Conservation (phyloP, 1,284 basidiomycete genomes). For the Singerocomus inundabilis region DNA sequence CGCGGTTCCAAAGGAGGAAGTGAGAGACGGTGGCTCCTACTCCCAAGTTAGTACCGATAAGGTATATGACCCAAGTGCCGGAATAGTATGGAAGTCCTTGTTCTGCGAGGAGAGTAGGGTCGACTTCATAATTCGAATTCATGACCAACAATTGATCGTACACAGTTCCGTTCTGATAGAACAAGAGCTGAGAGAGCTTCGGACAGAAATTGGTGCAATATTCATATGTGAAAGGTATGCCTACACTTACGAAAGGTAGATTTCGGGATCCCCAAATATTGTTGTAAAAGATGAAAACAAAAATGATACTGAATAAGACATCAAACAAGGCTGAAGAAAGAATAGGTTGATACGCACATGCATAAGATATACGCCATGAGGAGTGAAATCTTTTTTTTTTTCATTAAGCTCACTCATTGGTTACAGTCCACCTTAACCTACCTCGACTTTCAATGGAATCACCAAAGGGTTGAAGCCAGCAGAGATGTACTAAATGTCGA, state of each 20-base stretch:
- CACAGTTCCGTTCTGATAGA: constrained; percentile 48
- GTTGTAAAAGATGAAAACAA: constrained; percentile 41
- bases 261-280: constrained; percentile 48
- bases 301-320: constrained; percentile 36
- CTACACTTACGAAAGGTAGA: constrained; percentile 45
- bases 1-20: constrained; percentile 49
- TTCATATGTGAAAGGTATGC: background rate
- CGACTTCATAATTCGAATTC: constrained; percentile 47
- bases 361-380: constrained; percentile 45
- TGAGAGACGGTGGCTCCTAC: constrained; percentile 51
- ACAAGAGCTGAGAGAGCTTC: constrained; percentile 49
- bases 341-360: no score
- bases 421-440: constrained; percentile 4
- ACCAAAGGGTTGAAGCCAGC: constrained; percentile 41
- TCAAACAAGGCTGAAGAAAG: no score
- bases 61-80: constrained; percentile 41
- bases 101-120: constrained; percentile 41
- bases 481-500: constrained; percentile 41
- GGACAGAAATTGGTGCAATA: background rate
- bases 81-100: constrained; percentile 41
- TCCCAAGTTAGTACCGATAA: constrained; percentile 31
- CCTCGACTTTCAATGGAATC: constrained; percentile 44
- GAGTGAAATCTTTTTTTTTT: constrained; percentile 35
- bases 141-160: constrained; percentile 50
- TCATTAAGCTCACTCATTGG: background rate